Conservation (phyloP, 169 alveolate genomes). For the Eimeria zaria region DNA sequence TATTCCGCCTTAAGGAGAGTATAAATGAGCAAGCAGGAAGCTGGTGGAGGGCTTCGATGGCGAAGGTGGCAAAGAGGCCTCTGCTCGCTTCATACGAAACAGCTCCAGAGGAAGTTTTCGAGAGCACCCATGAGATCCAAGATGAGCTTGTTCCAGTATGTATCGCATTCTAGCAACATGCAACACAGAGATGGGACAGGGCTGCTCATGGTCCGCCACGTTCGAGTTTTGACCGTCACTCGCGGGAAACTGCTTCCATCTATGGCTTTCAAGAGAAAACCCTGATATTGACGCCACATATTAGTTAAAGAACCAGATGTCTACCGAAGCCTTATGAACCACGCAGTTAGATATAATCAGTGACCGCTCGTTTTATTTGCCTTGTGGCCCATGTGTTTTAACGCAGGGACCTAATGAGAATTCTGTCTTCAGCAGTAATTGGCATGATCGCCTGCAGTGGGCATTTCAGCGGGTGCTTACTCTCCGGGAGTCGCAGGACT, state of each 20-base stretch:
- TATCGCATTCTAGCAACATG: background rate
- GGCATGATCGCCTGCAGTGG: slow-evolving; percentile 86
- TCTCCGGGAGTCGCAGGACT: slow-evolving; percentile 71
- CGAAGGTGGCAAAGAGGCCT: slow-evolving; percentile 51
- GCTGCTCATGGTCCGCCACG: background rate
- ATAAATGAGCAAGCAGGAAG: slow-evolving; percentile 56
- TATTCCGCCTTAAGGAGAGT: slow-evolving; percentile 59
- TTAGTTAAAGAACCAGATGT: background rate
- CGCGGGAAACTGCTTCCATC: background rate
- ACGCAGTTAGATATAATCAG: no score
- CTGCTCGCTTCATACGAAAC: slow-evolving; percentile 74
- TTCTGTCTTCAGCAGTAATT: slow-evolving; percentile 81
- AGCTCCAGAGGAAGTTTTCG: slow-evolving; percentile 32
- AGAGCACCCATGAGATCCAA: slow-evolving; percentile 42
- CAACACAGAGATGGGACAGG: background rate
- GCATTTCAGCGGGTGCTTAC: slow-evolving; percentile 73
- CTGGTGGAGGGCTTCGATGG: slow-evolving; percentile 78
- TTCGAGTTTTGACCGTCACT: background rate
- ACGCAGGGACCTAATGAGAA: slow-evolving; percentile 80
- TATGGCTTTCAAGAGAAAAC: background rate
- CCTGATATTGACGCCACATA: background rate
- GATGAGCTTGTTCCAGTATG: slow-evolving; percentile 66
- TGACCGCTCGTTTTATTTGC: background rate
- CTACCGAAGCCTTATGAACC: background rate
- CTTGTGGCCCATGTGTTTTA: background rate